Base-by-base conservation (phyloP, 169 alveolate species). In the Cryptosporidium canis region DNA sequence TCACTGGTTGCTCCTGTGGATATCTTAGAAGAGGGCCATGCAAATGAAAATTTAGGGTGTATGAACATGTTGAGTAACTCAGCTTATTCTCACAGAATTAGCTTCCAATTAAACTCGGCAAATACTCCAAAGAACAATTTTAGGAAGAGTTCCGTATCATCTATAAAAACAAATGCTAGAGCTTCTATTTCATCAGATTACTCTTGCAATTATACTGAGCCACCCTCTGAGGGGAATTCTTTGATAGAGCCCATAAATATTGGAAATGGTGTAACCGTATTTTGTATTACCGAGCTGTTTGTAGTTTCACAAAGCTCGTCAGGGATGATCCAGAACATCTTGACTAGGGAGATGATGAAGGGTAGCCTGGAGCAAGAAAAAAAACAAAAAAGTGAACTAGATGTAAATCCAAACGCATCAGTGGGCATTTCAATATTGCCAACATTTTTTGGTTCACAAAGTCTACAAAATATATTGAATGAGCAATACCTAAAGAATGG, bases 381-480 rank as follows among this genome's bases (percentile, higher is more conserved):
- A 5, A 18, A 37, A 6, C 58, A 58, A 33, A 61, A 39, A 7
- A 18, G 4, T 41, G 64, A 77, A 12, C 35, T 55, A 18, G 35
- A 58, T 35, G 87, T 58, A 27, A 39, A 21, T 2, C 12, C 55
- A 16, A 24, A 14, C 11, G 11, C 39, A 9, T 66, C 83, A 0
- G 72, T 77, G 29, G 87, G 87, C n/a, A 77, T 77, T 14, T 77
- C 87, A 1, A 55, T 77, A 21, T 37, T 77, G 2, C 87, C 87
- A 11, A 77, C 87, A 56, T 35, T 51, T 8, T 43, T 43, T 58
- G 87, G 87, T 35, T 7, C 87, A 21, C 35, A 18, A 55, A 77
- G 87, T 35, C 29, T 77, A 24, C 87, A 77, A 14, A 35, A 55
- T 14, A 39, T 77, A 39, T 37, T 77, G 43, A 77, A 77, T 29